Conservation (phyloP, 2,329 filamentous ascomycete species). For the Emmonsia crescens region DNA sequence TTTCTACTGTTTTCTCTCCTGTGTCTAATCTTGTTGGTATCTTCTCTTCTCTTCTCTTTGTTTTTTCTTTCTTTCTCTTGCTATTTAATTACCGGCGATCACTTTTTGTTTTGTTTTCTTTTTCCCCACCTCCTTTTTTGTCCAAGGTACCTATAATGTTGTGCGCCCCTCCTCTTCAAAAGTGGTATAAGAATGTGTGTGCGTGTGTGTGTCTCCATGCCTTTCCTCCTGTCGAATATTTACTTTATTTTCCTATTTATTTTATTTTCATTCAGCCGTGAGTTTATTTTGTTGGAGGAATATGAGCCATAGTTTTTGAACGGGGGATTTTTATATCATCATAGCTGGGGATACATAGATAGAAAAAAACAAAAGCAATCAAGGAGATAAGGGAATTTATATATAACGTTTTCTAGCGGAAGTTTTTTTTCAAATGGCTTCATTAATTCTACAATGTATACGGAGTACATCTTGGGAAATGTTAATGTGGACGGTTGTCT, state of each 20-base stretch:
- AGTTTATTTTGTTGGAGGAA: neutral
- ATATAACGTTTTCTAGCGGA: neutral
- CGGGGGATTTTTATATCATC: neutral
- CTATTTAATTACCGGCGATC: neutral
- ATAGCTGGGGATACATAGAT: neutral
- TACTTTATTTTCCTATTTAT: too few species aligned
- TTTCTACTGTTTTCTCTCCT: conserved; percentile 4
- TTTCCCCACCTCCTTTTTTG: neutral
- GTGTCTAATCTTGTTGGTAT: conserved; percentile 5
- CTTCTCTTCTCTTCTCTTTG: neutral
- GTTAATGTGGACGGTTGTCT: too few species aligned
- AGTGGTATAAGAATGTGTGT: neutral
- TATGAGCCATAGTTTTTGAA: neutral
- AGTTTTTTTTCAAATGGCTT: too few species aligned
- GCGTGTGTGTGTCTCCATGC: neutral
- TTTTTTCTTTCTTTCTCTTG: neutral
- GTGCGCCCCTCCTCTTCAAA: neutral
- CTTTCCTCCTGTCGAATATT: neutral
- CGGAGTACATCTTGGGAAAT: too few species aligned
- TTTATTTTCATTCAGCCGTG: too few species aligned
- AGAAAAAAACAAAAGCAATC: neutral
- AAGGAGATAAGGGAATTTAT: neutral
- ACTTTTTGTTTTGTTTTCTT: neutral
- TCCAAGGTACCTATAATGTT: neutral
- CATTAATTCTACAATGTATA: too few species aligned